A percentile compares a stretch with the other conserved stretches of the same genome.
phyloP scores from a whole-genome alignment of 1,284 basidiomycete genomes.

The Boletus smithii region DNA sequence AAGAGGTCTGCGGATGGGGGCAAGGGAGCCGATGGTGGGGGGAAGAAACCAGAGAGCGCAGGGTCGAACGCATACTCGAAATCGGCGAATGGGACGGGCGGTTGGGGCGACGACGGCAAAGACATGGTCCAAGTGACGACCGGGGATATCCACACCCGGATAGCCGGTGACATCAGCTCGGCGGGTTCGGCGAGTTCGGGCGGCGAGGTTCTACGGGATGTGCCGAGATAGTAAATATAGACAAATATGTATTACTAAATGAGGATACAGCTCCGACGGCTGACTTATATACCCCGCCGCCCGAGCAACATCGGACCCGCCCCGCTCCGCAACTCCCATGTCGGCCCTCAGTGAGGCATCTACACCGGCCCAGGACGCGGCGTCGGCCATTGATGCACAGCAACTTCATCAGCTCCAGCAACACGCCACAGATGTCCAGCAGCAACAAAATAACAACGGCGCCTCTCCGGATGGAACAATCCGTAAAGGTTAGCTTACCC shows the following conservation, averaged over 20 bases:
- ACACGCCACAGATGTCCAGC: conserved; percentile 35
- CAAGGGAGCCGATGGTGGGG: conserved; percentile 50
- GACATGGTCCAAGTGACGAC: conserved; percentile 27
- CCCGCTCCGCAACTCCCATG: conserved; percentile 50
- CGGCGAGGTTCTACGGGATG: conserved; percentile 14
- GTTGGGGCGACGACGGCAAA: conserved; percentile 36
- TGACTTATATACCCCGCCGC: conserved; percentile 30
- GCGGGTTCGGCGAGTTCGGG: conserved; percentile 7
- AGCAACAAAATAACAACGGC: conserved; percentile 38
- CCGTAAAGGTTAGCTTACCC: conserved; percentile 32
- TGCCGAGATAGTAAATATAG: conserved; percentile 22
- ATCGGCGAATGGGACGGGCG: conserved; percentile 54
- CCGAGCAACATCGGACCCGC: conserved; percentile 36
- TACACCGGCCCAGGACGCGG: conserved; percentile 59
- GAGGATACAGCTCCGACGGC: conserved; percentile 24
- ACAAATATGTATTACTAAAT: conserved; percentile 22
- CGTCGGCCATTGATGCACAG: conserved; percentile 52
- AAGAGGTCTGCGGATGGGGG: conserved; percentile 73
- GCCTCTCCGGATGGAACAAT: conserved; percentile 24
- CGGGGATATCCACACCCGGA: conserved; percentile 16
- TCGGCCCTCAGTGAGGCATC: conserved; percentile 65
- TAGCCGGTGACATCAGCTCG: conserved; percentile 32
- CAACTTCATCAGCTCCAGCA: conserved; percentile 57
- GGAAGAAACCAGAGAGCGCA: conserved; percentile 49
- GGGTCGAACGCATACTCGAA: conserved; percentile 66